phyloP scores from a whole-genome alignment of 139 green algal species.

The Prasinococcaceae sp. region DNA sequence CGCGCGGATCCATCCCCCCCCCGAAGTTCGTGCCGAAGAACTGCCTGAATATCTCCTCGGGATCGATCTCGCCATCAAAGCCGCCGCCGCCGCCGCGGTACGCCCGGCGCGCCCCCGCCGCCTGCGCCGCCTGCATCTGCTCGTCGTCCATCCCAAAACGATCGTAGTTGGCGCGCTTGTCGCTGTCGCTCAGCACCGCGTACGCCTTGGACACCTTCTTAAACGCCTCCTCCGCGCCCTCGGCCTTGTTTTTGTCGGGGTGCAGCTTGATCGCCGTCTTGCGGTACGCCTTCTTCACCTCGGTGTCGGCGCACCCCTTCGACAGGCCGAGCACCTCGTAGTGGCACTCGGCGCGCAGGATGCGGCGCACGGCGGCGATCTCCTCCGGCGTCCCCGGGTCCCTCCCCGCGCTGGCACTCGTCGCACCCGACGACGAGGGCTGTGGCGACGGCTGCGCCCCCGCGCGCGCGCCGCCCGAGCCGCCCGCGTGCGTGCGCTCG shows the following conservation, averaged over 20 bases:
- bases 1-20: not conserved
- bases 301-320: conserved; percentile 17
- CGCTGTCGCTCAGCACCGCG: conserved; percentile 39
- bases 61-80: conserved; percentile 28
- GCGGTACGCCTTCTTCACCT: conserved; percentile 29
- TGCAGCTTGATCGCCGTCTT: conserved; percentile 34
- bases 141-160: conserved; percentile 30
- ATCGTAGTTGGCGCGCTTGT: conserved; percentile 49
- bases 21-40: conserved; percentile 38
- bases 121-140: conserved; percentile 10
- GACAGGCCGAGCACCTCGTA: conserved; percentile 25
- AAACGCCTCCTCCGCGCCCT: conserved; percentile 34
- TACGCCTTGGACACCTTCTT: conserved; percentile 50
- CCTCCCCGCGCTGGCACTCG: not conserved
- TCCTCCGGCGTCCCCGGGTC: conserved; percentile 17
- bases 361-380: conserved; percentile 15
- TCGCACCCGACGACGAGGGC: not conserved
- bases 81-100: conserved; percentile 1
- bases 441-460: not conserved
- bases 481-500: no score
- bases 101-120: conserved; percentile 1
- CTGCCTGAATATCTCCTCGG: conserved; percentile 47
- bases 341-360: conserved; percentile 18
- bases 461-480: no score
- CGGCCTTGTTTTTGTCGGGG: conserved; percentile 31